Percentiles rank a stretch among this genome's conserved stretches.
Conservation (phyloP, 805 yeast species). For the Metschnikowia hibisci region DNA sequence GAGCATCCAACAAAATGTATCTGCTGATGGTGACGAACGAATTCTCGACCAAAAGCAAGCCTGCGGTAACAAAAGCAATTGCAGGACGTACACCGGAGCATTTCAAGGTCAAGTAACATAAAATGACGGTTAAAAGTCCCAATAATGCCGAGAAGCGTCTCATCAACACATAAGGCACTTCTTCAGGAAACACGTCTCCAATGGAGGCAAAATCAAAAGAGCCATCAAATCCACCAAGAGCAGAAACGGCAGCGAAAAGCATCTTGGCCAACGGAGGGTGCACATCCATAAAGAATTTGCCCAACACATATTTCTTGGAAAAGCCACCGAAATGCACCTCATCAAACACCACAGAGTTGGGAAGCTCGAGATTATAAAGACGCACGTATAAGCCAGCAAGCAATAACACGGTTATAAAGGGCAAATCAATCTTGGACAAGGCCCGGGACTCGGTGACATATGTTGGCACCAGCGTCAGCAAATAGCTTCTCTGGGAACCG, state of each 20-base stretch:
- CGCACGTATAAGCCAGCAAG: slow-evolving; percentile 58
- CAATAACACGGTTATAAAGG: slow-evolving; percentile 36
- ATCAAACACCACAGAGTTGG: slow-evolving; percentile 83
- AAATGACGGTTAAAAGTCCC: slow-evolving; percentile 64
- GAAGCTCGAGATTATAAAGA: slow-evolving; percentile 55
- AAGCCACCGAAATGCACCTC: slow-evolving; percentile 98
- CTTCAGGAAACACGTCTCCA: slow-evolving; percentile 57
- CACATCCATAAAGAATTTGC: slow-evolving; percentile 65
- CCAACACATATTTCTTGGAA: slow-evolving; percentile 72
- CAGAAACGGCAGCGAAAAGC: slow-evolving; percentile 68
- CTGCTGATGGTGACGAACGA: slow-evolving; percentile 68
- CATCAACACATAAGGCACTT: slow-evolving; percentile 65
- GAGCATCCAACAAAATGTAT: slow-evolving; percentile 72
- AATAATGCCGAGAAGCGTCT: slow-evolving; percentile 64
- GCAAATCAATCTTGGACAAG: slow-evolving; percentile 21
- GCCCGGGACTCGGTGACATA: slow-evolving; percentile 24
- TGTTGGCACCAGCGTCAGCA: slow-evolving; percentile 49
- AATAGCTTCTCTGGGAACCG: slow-evolving; percentile 53
- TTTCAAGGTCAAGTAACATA: slow-evolving; percentile 66
- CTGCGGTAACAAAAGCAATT: slow-evolving; percentile 55
- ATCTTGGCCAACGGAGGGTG: slow-evolving; percentile 80
- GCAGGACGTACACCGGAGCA: slow-evolving; percentile 66
- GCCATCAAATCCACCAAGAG: slow-evolving; percentile 68
- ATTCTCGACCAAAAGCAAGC: slow-evolving; percentile 60
- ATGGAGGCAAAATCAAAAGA: slow-evolving; percentile 63